Base-by-base conservation (phyloP, 2,329 filamentous ascomycete genomes). In the Bisporella sp. region DNA sequence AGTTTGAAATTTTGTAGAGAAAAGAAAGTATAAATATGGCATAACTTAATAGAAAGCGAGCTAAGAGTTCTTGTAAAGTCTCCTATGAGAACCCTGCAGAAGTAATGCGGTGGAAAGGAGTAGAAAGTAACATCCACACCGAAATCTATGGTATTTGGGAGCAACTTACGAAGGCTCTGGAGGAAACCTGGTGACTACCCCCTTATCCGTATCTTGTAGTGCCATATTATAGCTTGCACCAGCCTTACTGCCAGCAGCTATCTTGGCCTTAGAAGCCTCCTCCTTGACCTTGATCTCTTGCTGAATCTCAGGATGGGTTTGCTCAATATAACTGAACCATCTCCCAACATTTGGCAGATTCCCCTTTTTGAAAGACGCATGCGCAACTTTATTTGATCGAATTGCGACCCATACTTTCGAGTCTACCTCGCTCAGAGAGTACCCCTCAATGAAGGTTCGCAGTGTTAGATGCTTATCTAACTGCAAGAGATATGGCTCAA, bases 191-290 rank as follows among this genome's bases (percentile, higher is more conserved):
- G 89, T 95, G 21, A 96, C 88, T 51, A 97, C 90, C 3, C 89
- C 90, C 66, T 92, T 84, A 37, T 92, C 88, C 6, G 87, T 85
- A 66, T 95, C 87, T 62, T 87, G 82, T 37, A 96, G 77, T 2
- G 84, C 86, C 67, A 96, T 87, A 65, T 95, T 90, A 71, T 93
- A 97, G 75, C 83, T 95, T 52, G 81, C 89, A 57, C 89, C 89
- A 47, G 87, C 85, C 67, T 88, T 89, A 63, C 80, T 84, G 57
- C 78, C 79, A 28, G 81, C 80, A 37, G 76, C 75, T 57, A 85
- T 81, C 74, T 87, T 88, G 60, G 81, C 80, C 65, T 81, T 83
- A 54, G 79, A 78, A n/a, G 77, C 79, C 45, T 81, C 79, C 61
- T 85, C 85, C 62, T 86, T 75, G 8, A 77, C 74, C 64, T 89